A percentile compares a stretch with the other conserved stretches of the same genome.
These are phyloP conservation scores for Clitocybe nebularis DNA, from an alignment of 1,284 basidiomycete genomes.

Conservation along the genomic window DNA sequence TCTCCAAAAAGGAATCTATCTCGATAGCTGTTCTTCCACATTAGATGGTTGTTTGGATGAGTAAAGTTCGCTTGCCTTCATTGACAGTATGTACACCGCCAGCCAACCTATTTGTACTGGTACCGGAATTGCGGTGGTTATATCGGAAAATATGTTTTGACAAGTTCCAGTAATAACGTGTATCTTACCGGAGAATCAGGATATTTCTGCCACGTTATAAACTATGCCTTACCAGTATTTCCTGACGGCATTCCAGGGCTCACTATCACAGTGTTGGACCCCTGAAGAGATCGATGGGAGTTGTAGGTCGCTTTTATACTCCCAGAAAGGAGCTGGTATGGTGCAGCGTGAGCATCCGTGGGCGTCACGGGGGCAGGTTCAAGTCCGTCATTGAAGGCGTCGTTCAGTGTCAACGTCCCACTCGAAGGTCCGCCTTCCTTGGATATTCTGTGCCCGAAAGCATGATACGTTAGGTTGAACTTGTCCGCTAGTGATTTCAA, in stretches of 20 bases:
- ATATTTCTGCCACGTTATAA: not conserved
- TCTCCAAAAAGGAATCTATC: constrained; percentile 39
- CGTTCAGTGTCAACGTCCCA: constrained; percentile 35
- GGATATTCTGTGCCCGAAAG: constrained; percentile 44
- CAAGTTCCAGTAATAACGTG: constrained; percentile 48
- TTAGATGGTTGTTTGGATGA: too few species aligned
- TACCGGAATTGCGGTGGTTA: constrained; percentile 32
- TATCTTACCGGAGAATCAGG: constrained; percentile 33
- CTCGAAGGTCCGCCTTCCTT: constrained; percentile 25
- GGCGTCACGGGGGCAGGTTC: constrained; percentile 44
- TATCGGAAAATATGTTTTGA: constrained; percentile 54
- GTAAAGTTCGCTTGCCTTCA: constrained; percentile 37
- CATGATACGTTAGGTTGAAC: constrained; percentile 49
- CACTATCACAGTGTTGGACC: constrained; percentile 26
- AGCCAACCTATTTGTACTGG: constrained; percentile 22
- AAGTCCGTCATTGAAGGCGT: constrained; percentile 31
- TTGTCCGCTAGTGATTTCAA: constrained; percentile 38
- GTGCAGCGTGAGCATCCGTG: constrained; percentile 31
- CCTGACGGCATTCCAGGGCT: constrained; percentile 34
- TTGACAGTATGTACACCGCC: constrained; percentile 65
- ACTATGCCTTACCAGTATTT: constrained; percentile 28
- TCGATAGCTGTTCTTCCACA: constrained; percentile 27
- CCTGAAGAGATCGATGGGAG: constrained; percentile 24
- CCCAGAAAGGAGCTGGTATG: constrained; percentile 40
- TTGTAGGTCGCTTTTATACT: constrained; percentile 45